phyloP scores from a whole-genome alignment of 805 yeast genomes.

The Cyberlindnera samutprakarnensis region DNA sequence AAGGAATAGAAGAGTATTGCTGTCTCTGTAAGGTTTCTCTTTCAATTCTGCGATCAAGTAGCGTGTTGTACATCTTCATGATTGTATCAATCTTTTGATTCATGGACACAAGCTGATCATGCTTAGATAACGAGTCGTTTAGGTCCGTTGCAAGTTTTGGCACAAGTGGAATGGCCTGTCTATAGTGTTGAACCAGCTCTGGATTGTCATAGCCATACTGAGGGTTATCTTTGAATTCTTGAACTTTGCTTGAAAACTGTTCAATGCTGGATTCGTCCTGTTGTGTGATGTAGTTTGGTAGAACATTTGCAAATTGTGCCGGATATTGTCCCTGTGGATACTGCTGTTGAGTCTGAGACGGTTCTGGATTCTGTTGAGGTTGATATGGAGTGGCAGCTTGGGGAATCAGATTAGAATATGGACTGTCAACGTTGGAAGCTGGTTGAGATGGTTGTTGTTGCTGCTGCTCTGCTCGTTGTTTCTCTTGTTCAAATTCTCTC shows the following conservation, averaged over 20 bases:
- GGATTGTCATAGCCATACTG: constrained; percentile 15
- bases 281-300: constrained; percentile 26
- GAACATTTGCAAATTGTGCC: constrained; percentile 5
- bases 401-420: constrained; percentile 16
- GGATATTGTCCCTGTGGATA: constrained; percentile 16
- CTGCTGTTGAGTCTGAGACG: constrained; percentile 3
- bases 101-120: constrained; percentile 63
- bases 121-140: constrained; percentile 47
- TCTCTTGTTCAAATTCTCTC: constrained; percentile 48
- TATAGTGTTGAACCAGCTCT: constrained; percentile 49
- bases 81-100: constrained; percentile 74
- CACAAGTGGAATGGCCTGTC: constrained; percentile 49
- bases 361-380: constrained; percentile 17
- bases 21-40: constrained; percentile 23
- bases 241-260: constrained; percentile 61
- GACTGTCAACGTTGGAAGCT: too few species aligned
- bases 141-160: constrained; percentile 64
- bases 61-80: constrained; percentile 65
- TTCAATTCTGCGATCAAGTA: constrained; percentile 51
- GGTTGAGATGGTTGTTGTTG: constrained; percentile 9
- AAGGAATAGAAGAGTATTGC: constrained; percentile 9
- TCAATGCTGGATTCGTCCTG: constrained; percentile 65
- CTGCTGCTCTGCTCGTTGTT: constrained; percentile 12
- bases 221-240: constrained; percentile 23
- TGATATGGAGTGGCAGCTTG: constrained; percentile 5